phyloP scores from a whole-genome alignment of 2,329 filamentous ascomycete species.

The Colletotrichum brevisporum region DNA sequence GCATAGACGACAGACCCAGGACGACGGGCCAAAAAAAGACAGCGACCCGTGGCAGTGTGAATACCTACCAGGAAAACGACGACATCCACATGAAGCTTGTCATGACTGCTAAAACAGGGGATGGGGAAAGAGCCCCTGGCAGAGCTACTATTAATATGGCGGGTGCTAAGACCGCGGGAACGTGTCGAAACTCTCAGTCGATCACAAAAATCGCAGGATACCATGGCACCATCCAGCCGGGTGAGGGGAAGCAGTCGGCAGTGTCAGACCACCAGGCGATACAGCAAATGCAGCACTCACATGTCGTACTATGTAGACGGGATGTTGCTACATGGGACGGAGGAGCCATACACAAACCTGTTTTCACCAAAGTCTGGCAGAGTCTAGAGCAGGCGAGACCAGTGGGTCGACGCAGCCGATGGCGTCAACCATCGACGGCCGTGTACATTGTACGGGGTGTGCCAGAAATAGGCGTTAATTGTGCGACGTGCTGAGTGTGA shows the following conservation, averaged over 20 bases:
- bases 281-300: too few species aligned
- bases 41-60: not conserved
- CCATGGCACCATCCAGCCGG: not conserved
- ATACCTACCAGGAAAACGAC: not conserved
- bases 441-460: constrained; percentile 9
- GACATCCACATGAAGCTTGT: constrained; percentile 5
- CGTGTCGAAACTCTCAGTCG: constrained; percentile 20
- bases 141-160: constrained; percentile 20
- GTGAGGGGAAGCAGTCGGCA: constrained; percentile 1
- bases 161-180: constrained; percentile 3
- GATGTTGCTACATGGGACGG: constrained; percentile 22
- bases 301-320: not conserved
- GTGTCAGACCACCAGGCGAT: not conserved
- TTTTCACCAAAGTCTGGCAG: constrained; percentile 18
- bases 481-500: constrained; percentile 29
- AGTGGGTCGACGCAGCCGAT: constrained; percentile 18
- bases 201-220: not conserved
- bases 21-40: constrained; percentile 1
- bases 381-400: constrained; percentile 34
- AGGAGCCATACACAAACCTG: constrained; percentile 23
- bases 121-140: not conserved
- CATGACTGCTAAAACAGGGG: constrained; percentile 3
- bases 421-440: constrained; percentile 15
- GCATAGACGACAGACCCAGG: constrained; percentile 8
- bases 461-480: constrained; percentile 15